Base-by-base conservation (phyloP, 768 basidiomycete genomes). In the Podaxis sp. region DNA sequence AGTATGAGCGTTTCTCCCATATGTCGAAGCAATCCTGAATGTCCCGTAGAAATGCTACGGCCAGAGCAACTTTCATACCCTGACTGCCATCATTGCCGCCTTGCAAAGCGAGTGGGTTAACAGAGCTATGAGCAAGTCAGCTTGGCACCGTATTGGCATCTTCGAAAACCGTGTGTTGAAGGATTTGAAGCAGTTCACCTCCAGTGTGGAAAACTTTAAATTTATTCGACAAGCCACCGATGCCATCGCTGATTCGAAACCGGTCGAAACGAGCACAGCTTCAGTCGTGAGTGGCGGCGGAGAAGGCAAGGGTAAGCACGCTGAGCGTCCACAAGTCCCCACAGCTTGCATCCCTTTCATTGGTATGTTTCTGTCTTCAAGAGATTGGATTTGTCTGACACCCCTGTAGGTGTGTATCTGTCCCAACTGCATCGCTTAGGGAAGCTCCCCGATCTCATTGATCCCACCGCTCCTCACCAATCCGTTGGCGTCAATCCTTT, bases 341-440 rank as follows among this genome's bases (percentile, higher is more conserved):
- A 72, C 83, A 7, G 79, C 83, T 5, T 92, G 91, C 66, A 81
- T 93, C n/a, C 91, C 91, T 5, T 92, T 93, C 75, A 85, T 93
- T 47, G 90, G 91, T 90, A 66, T 21, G 82, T 74, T 48, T 42
- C 50, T 52, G 52, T 52, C 21, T 40, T 18, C 32, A 40, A 44
- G 18, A 4, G 48, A 36, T 18, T 57, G 25, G 1, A 32, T 55
- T 46, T 27, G 62, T 23, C 38, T 57, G 37, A 59, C 32, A 23
- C 18, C 47, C 67, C 58, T 58, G 18, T 62, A 91, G 91, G 91
- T 53, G 77, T 91, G 40, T 94, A 94, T 68, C 78, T 94, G 5
- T 83, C 89, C 2, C 88, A 89, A 65, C 75, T 94, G 6, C 76
- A 84, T 61, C 81, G 81, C 0, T 80, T 85, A 64, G 83, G 80